Base-by-base conservation (phyloP, 2,329 filamentous ascomycete species). In the Dactylellina drechsleri region DNA sequence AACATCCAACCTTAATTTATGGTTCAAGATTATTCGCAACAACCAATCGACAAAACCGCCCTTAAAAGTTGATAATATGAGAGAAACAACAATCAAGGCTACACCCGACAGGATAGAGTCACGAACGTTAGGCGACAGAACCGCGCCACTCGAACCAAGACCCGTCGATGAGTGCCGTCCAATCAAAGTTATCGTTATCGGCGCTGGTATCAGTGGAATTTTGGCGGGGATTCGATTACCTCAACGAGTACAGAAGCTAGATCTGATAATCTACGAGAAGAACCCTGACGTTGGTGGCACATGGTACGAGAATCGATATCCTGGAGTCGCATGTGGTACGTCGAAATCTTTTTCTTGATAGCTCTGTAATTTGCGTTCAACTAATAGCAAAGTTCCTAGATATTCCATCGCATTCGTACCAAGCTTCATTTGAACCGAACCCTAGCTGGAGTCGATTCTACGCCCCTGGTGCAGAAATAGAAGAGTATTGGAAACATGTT, bases 351-450 rank as follows among this genome's bases (percentile, higher is more conserved):
- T 28, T 3, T 28, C 26, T 28, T 28, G 26, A 28, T 28, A 28
- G 3, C 7, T 7, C 7, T 28, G 7, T 7, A 28, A 7, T 28
- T 40, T 16, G n/a, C n/a, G 2, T 45, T 12, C 2, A 45, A 13
- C 12, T 15, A 45, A 45, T 45, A 4, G 4, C 41, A 15, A 45
- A 45, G 4, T 12, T 45, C 41, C 4, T 20, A 78, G 87, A 87
- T 79, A 83, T 87, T 31, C 86, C 86, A 8, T 85, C 84, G 78
- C 87, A 89, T 81, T 88, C 86, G 80, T 89, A 89, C 78, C 87
- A 88, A 78, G 89, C 87, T 78, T 86, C 86, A 1, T 89, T 86
- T 85, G 83, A 85, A 65, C 86, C 85, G 1, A 89, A 89, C 79
- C 84, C 84, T 5, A 83, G 84, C 45, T 90, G 88, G 87, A 83